phyloP scores from a whole-genome alignment of 345 rosid genomes.

The Boechera divaricarpa region DNA sequence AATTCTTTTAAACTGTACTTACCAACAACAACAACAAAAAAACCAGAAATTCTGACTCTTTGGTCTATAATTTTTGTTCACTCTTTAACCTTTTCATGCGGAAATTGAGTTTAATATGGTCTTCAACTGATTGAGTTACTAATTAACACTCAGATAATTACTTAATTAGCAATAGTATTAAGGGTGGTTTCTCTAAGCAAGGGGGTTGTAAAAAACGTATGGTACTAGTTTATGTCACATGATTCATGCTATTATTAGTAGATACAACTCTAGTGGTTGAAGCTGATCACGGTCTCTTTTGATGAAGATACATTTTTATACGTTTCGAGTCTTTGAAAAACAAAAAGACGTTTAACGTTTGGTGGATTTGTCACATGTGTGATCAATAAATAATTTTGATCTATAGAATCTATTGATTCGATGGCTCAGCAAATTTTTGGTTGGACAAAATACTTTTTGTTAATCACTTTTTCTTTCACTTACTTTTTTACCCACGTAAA shows the following conservation, averaged over 20 bases:
- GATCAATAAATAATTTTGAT: neutral
- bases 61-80: neutral
- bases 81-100: neutral
- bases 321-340: neutral
- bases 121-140: neutral
- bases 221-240: conserved; percentile 16
- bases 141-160: neutral
- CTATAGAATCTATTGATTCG: conserved; percentile 20
- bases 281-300: neutral
- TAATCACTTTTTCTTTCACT: conserved; percentile 33
- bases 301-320: neutral
- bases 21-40: neutral
- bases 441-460: conserved; percentile 27
- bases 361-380: conserved; percentile 6
- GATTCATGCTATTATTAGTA: neutral
- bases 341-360: neutral
- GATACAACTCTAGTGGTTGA: neutral
- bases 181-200: neutral
- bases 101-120: neutral
- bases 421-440: conserved; percentile 35
- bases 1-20: neutral
- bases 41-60: conserved; percentile 4
- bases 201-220: conserved; percentile 13
- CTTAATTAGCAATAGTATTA: neutral
- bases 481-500: conserved; percentile 40